A percentile compares a stretch with the other conserved stretches of the same genome.
phyloP scores from a whole-genome alignment of 768 basidiomycete genomes.

The Mycena chlorophos region DNA sequence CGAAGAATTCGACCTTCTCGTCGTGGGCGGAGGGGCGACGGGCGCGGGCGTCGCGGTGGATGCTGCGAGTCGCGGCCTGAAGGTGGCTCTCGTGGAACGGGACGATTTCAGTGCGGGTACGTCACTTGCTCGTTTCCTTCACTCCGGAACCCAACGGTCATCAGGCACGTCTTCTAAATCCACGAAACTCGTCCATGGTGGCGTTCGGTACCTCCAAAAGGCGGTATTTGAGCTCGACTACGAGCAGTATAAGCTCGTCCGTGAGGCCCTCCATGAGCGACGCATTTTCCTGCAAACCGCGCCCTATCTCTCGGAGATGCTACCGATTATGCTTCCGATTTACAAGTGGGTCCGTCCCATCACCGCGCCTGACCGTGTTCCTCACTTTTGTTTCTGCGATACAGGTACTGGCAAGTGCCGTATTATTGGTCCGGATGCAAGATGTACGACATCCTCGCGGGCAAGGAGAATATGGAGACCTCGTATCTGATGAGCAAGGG shows the following conservation, averaged over 20 bases:
- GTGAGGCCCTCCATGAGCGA: conserved; percentile 92
- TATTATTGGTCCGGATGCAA: conserved; percentile 97
- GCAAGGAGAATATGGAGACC: conserved; percentile 94
- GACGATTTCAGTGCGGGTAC: conserved; percentile 89
- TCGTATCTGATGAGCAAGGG: conserved; percentile 95
- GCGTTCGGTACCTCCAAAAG: conserved; percentile 96
- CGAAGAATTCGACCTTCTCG: conserved; percentile 72
- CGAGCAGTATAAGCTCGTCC: conserved; percentile 93
- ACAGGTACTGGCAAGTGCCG: conserved; percentile 92
- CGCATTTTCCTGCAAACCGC: conserved; percentile 93
- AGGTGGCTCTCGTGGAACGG: conserved; percentile 89
- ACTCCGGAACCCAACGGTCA: neutral
- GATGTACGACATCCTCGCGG: conserved; percentile 93
- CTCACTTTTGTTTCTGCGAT: neutral
- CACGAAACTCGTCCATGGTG: conserved; percentile 97
- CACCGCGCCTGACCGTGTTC: conserved; percentile 7
- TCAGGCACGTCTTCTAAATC: conserved; percentile 94
- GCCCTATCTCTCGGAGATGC: conserved; percentile 87
- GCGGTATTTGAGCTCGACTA: conserved; percentile 95
- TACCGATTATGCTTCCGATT: conserved; percentile 96
- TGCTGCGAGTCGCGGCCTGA: conserved; percentile 87
- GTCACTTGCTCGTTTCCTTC: conserved; percentile 17
- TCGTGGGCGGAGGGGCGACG: conserved; percentile 94
- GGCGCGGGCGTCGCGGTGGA: conserved; percentile 97
- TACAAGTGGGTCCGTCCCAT: conserved; percentile 67